Conservation (phyloP, 2,329 filamentous ascomycete species). For the Cladosporium sp. region DNA sequence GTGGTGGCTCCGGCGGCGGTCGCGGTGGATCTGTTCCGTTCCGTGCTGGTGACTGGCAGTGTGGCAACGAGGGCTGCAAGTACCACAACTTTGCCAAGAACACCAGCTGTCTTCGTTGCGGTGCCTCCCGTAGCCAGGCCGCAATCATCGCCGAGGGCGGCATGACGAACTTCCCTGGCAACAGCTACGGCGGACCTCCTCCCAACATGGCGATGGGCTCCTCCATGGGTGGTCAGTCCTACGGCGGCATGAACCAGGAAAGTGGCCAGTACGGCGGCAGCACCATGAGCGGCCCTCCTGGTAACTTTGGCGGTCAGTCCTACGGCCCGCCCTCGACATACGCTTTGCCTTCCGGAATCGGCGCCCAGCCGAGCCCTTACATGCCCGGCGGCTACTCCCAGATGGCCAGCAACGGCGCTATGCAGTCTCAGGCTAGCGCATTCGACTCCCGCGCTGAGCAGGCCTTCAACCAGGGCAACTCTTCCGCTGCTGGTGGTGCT, state of each 20-base stretch:
- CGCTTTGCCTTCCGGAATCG: constrained; percentile 77
- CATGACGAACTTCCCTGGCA: constrained; percentile 48
- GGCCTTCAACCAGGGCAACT: constrained; percentile 74
- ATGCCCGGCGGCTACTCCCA: constrained; percentile 68
- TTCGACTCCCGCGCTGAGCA: constrained; percentile 95
- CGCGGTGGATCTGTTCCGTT: constrained; percentile 74
- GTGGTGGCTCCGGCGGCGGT: constrained; percentile 46
- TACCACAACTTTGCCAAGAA: constrained; percentile 99
- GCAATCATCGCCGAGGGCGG: constrained; percentile 85
- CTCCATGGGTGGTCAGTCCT: constrained; percentile 23
- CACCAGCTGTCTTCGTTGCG: constrained; percentile 92
- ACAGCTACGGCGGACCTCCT: constrained; percentile 50
- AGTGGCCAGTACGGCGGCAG: constrained; percentile 67
- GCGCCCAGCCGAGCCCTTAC: constrained; percentile 66
- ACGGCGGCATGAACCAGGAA: constrained; percentile 42
- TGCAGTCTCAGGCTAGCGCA: constrained; percentile 58
- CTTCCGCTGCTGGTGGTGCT: constrained; percentile 60
- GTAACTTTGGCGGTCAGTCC: constrained; percentile 61
- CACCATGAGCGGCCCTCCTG: constrained; percentile 52
- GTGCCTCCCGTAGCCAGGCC: constrained; percentile 86
- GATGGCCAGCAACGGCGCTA: constrained; percentile 57
- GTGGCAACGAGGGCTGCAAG: constrained; percentile 90
- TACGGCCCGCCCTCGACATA: constrained; percentile 88
- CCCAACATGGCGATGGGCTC: constrained; percentile 68
- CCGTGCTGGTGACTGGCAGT: constrained; percentile 98